A percentile compares a stretch with the other conserved stretches of the same genome.
These are phyloP conservation scores for Fusarium siculi DNA, from an alignment of 2,329 filamentous ascomycete genomes.

Conservation along the genomic window DNA sequence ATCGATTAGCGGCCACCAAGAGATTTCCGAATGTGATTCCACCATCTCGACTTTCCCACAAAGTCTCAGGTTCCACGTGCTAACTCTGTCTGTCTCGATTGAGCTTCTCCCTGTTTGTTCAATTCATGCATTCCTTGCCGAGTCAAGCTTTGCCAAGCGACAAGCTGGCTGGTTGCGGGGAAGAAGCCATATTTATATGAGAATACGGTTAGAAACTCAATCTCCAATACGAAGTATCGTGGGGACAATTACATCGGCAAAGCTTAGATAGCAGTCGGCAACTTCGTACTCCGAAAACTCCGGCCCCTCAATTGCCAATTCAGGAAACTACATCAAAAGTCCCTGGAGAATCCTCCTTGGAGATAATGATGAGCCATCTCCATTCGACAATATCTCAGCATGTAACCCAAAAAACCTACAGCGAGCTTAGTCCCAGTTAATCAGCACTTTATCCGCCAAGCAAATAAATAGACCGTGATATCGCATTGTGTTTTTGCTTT, in stretches of 20 bases:
- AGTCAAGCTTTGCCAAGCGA: slow-evolving; percentile 13
- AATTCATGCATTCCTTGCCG: background rate
- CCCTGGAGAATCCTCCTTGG: slow-evolving; percentile 16
- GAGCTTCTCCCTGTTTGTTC: background rate
- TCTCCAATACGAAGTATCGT: background rate
- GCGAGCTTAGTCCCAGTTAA: background rate
- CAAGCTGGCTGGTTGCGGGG: background rate
- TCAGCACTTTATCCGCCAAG: background rate
- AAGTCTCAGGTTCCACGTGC: background rate
- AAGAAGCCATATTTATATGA: background rate
- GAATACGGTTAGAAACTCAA: background rate
- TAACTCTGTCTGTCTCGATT: background rate
- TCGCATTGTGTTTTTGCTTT: background rate
- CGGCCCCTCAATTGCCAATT: slow-evolving; percentile 7
- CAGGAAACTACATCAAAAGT: slow-evolving; percentile 15
- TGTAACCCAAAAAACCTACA: background rate
- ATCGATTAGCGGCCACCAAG: slow-evolving; percentile 10
- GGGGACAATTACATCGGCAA: background rate
- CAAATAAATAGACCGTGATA: background rate
- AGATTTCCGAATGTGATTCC: slow-evolving; percentile 7
- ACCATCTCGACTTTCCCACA: background rate
- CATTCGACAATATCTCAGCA: background rate
- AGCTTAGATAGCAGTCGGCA: background rate
- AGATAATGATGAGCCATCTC: slow-evolving; percentile 3
- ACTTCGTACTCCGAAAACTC: slow-evolving; percentile 26